A percentile compares a stretch with the other conserved stretches of the same genome.
phyloP scores from a whole-genome alignment of 148 eudicot species.

The Rhododendron griersonianum region DNA sequence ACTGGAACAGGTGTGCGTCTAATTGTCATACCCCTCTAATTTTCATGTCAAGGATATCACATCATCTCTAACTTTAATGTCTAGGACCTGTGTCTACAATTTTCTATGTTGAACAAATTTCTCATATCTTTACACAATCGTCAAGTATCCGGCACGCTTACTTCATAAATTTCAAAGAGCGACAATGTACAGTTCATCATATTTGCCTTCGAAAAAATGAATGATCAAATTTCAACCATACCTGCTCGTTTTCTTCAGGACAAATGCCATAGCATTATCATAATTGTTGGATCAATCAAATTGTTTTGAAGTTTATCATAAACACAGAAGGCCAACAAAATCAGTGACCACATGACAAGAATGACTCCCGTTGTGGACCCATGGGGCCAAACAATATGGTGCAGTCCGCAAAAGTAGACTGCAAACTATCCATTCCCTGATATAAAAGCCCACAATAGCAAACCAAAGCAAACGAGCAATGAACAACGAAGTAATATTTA shows the following conservation, averaged over 20 bases:
- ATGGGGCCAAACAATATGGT: neutral
- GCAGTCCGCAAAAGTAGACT: neutral
- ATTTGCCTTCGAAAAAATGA: neutral
- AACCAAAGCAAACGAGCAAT: neutral
- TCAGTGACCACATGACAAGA: neutral
- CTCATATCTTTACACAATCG: neutral
- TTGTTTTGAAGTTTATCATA: too few species aligned
- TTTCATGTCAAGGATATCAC: neutral
- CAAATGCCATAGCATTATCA: neutral
- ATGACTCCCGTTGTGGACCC: neutral
- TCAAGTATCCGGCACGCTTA: neutral
- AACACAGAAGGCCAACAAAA: neutral
- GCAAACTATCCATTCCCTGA: neutral
- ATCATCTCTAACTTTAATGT: neutral
- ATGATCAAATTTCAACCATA: neutral
- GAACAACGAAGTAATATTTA: slow-evolving; percentile 1
- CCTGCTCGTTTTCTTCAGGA: neutral
- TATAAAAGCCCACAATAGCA: neutral
- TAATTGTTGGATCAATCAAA: too few species aligned
- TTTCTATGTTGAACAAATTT: neutral
- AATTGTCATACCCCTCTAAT: neutral
- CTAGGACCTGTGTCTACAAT: neutral
- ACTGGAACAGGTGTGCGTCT: neutral
- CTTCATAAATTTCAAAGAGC: neutral
- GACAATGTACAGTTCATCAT: neutral